A percentile compares a stretch with the other conserved stretches of the same genome.
phyloP scores from a whole-genome alignment of 1,139 yeast genomes.

The Suhomyces anneliseae region DNA sequence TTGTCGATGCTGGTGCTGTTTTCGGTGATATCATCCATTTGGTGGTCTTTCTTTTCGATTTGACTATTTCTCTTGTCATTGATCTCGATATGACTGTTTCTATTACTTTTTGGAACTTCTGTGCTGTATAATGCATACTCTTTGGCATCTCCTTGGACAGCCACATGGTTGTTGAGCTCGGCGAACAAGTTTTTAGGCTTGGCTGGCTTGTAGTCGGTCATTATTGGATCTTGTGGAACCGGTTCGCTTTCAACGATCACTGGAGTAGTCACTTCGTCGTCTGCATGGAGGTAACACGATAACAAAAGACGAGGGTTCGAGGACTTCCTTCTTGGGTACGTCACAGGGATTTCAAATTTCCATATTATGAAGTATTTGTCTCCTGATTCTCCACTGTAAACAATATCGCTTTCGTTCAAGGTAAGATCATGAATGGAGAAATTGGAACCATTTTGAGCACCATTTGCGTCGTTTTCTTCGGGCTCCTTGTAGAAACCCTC shows the following conservation, averaged over 20 bases:
- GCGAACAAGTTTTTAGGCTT: conserved; percentile 22
- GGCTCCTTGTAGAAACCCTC: conserved; percentile 4
- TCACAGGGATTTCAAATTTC: conserved; percentile 36
- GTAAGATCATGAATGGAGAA: conserved; percentile 18
- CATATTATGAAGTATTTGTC: conserved; percentile 23
- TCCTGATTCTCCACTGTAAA: conserved; percentile 14
- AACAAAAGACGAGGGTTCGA: conserved; percentile 31
- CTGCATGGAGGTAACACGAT: conserved; percentile 23
- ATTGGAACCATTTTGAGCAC: conserved; percentile 6
- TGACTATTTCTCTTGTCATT: too few species aligned
- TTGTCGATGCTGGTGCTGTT: too few species aligned
- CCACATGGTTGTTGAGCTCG: conserved; percentile 25
- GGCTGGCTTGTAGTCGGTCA: conserved; percentile 25
- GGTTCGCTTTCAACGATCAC: conserved; percentile 2
- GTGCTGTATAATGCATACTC: conserved; percentile 8
- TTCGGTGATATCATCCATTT: too few species aligned
- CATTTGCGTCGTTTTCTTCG: conserved; percentile 1
- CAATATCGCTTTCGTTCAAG: conserved; percentile 15
- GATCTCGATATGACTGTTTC: background rate
- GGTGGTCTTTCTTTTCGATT: too few species aligned
- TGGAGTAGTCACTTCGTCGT: conserved; percentile 4
- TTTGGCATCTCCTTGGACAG: conserved; percentile 1
- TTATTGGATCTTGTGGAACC: background rate
- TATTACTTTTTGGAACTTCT: conserved; percentile 1
- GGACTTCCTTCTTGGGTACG: conserved; percentile 39